These are phyloP conservation scores for Parachaetomium inaequale DNA, from an alignment of 495 filamentous ascomycete species.

Conservation along the genomic window DNA sequence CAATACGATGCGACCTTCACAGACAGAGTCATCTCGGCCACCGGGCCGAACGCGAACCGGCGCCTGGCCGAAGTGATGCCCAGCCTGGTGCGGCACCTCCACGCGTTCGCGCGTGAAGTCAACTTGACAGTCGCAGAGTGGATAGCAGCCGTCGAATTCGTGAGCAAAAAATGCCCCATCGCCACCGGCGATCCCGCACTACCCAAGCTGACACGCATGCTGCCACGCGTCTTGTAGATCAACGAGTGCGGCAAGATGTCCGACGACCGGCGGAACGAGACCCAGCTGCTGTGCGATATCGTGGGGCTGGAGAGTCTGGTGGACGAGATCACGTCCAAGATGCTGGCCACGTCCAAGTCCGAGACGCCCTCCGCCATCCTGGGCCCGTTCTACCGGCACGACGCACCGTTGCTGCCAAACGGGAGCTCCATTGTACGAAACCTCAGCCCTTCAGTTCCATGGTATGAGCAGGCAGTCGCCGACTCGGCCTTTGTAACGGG, in stretches of 20 bases:
- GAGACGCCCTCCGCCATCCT: slow-evolving; percentile 70
- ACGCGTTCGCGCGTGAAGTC: slow-evolving; percentile 59
- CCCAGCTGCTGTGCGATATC: slow-evolving; percentile 67
- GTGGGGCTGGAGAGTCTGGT: slow-evolving; percentile 66
- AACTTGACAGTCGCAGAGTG: slow-evolving; percentile 55
- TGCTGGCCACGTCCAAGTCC: slow-evolving; percentile 43
- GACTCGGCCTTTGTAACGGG: slow-evolving; percentile 63
- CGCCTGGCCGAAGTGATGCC: slow-evolving; percentile 52
- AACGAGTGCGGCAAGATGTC: slow-evolving; percentile 74
- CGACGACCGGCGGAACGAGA: slow-evolving; percentile 67
- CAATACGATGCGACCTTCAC: slow-evolving; percentile 60
- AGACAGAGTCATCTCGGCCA: slow-evolving; percentile 65
- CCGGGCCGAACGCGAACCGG: slow-evolving; percentile 61
- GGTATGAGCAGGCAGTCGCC: slow-evolving; percentile 45
- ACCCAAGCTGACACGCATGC: slow-evolving; percentile 13
- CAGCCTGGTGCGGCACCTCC: slow-evolving; percentile 53
- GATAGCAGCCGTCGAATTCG: slow-evolving; percentile 43
- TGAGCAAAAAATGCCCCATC: too few relatives aligned
- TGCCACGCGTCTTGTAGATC: slow-evolving; percentile 46
- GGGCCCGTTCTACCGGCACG: slow-evolving; percentile 72
- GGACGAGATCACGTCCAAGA: slow-evolving; percentile 72
- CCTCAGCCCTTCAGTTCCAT: slow-evolving; percentile 27
- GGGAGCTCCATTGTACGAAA: slow-evolving; percentile 57
- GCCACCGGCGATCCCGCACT: background rate
- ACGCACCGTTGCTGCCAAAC: slow-evolving; percentile 61